Conservation (phyloP, 495 filamentous ascomycete genomes). For the Chlorociboria aeruginascens region DNA sequence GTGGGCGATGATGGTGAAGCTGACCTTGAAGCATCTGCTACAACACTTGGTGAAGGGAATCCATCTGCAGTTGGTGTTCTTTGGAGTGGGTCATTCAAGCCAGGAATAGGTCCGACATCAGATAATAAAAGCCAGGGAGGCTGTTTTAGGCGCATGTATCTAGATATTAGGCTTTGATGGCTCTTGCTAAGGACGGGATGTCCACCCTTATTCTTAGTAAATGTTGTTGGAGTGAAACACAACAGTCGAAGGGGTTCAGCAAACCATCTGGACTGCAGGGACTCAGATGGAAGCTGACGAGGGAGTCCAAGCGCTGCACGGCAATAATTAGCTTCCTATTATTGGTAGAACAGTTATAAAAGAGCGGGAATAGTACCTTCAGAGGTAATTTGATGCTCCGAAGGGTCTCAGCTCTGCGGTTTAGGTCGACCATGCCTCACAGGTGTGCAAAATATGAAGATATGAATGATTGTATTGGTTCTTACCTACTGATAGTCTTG, state of each 20-base stretch:
- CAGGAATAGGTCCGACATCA: slow-evolving; percentile 60
- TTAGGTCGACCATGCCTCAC: slow-evolving; percentile 2
- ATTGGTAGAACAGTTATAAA: neutral
- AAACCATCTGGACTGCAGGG: slow-evolving; percentile 83
- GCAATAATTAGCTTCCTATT: slow-evolving; percentile 6
- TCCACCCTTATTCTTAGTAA: slow-evolving; percentile 66
- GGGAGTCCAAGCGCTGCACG: slow-evolving; percentile 58
- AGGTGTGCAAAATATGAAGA: slow-evolving; percentile 8
- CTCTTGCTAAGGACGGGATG: slow-evolving; percentile 71
- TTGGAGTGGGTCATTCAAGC: slow-evolving; percentile 30
- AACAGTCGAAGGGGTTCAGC: slow-evolving; percentile 81
- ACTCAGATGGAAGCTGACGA: slow-evolving; percentile 57
- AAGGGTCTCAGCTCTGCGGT: slow-evolving; percentile 14
- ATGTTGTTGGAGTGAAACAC: slow-evolving; percentile 50
- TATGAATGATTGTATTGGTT: slow-evolving; percentile 17
- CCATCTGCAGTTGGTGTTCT: slow-evolving; percentile 21
- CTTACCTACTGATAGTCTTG: slow-evolving; percentile 79
- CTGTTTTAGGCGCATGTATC: slow-evolving; percentile 72
- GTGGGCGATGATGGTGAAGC: slow-evolving; percentile 58
- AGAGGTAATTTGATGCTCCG: slow-evolving; percentile 16
- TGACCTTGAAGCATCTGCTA: slow-evolving; percentile 30
- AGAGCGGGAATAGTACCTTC: slow-evolving; percentile 21
- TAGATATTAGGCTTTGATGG: slow-evolving; percentile 68
- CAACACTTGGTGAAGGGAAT: slow-evolving; percentile 23
- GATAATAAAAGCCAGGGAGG: slow-evolving; percentile 71